phyloP scores from a whole-genome alignment of 495 filamentous ascomycete genomes.

The Baudoinia panamericana region DNA sequence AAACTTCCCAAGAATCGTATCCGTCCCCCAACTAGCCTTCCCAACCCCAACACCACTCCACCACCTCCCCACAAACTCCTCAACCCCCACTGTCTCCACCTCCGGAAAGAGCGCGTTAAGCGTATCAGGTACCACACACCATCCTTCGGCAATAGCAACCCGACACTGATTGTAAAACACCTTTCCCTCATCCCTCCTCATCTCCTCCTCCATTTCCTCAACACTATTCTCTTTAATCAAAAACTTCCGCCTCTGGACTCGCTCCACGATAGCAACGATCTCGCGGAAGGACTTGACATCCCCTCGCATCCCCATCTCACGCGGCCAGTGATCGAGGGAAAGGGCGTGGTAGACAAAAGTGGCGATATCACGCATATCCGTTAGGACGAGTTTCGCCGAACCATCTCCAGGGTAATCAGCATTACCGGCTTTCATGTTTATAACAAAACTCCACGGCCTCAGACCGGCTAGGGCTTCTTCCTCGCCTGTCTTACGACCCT shows the following conservation, averaged over 20 bases:
- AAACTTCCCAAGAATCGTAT: too few relatives aligned
- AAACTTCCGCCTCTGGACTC: slow-evolving; percentile 16
- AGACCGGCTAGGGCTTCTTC: slow-evolving; percentile 21
- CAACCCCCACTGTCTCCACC: slow-evolving; percentile 10
- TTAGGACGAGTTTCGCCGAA: slow-evolving; percentile 7
- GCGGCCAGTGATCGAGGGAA: slow-evolving; percentile 16
- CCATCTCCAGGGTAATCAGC: slow-evolving; percentile 20
- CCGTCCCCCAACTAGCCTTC: slow-evolving; percentile 13
- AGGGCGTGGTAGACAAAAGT: slow-evolving; percentile 16
- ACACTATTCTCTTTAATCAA: slow-evolving; percentile 10
- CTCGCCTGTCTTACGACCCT: slow-evolving; percentile 12
- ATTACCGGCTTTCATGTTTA: slow-evolving; percentile 20
- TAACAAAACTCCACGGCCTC: slow-evolving; percentile 18
- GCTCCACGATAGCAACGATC: slow-evolving; percentile 16
- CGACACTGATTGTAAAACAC: slow-evolving; percentile 20
- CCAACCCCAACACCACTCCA: slow-evolving; percentile 15
- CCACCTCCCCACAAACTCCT: slow-evolving; percentile 19
- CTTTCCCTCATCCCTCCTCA: slow-evolving; percentile 11
- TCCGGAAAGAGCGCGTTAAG: slow-evolving; percentile 14
- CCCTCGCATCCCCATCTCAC: slow-evolving; percentile 15
- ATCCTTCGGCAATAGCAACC: slow-evolving; percentile 8
- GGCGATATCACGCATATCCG: slow-evolving; percentile 19
- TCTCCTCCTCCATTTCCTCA: slow-evolving; percentile 7
- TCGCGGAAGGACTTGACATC: slow-evolving; percentile 16
- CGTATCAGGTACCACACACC: slow-evolving; percentile 9